These are phyloP conservation scores for Saccharomycopsis sp. DNA, from an alignment of 805 yeast genomes.

Conservation along the genomic window DNA sequence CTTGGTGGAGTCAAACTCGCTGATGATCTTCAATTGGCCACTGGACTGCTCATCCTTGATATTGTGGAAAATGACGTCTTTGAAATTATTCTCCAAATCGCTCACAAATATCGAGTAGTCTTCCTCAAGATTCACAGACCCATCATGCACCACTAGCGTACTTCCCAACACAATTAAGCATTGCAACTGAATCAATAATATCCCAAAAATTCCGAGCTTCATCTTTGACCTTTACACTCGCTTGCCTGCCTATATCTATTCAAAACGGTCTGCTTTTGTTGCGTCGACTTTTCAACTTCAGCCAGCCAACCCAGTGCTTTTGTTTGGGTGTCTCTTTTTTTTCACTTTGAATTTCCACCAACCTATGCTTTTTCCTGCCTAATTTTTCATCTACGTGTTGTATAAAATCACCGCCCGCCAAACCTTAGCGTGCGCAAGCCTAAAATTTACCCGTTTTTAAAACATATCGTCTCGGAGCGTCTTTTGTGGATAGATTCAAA, in stretches of 20 bases:
- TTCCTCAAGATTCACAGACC: conserved; percentile 14
- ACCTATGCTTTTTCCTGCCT: background rate
- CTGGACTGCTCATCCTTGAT: conserved; percentile 24
- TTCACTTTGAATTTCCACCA: background rate
- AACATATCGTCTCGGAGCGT: background rate
- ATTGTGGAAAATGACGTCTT: conserved; percentile 22
- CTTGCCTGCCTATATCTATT: too few species aligned
- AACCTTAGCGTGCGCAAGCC: background rate
- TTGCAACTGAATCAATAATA: background rate
- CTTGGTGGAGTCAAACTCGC: conserved; percentile 21
- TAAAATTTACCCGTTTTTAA: background rate
- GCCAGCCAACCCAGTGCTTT: background rate
- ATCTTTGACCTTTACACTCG: background rate
- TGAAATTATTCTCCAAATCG: conserved; percentile 17
- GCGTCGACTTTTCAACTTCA: too few species aligned
- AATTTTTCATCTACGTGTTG: background rate
- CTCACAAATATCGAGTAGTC: conserved; percentile 25
- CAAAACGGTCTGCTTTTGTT: background rate
- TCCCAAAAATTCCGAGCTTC: background rate
- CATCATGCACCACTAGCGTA: conserved; percentile 20
- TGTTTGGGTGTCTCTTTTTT: background rate
- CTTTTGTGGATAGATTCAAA: too few species aligned
- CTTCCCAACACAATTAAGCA: background rate
- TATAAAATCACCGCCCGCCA: background rate
- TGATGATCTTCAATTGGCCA: conserved; percentile 16